Percentiles rank a stretch among this genome's conserved stretches.
phyloP scores from a whole-genome alignment of 2,329 filamentous ascomycete species.

The Exophiala dermatitidis region DNA sequence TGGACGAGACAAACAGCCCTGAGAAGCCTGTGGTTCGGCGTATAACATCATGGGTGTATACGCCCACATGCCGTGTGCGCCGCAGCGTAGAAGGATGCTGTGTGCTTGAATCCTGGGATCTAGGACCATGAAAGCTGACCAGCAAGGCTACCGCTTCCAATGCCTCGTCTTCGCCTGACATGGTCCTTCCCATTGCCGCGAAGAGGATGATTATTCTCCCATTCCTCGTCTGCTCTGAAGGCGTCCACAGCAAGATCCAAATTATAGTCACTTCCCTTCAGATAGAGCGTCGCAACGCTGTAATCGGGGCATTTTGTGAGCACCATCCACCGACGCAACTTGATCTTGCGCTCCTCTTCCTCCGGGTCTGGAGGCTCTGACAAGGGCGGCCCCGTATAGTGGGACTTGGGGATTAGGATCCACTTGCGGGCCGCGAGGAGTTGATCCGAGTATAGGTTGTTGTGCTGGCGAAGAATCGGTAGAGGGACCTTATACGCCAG shows the following conservation, averaged over 20 bases:
- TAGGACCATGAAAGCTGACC: conserved; percentile 17
- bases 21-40: too few relatives aligned
- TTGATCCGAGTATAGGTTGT: conserved; percentile 65
- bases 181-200: conserved; percentile 35
- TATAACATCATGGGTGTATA: too few relatives aligned
- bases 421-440: conserved; percentile 62
- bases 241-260: conserved; percentile 56
- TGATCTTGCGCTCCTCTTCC: conserved; percentile 64
- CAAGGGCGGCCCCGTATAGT: conserved; percentile 51
- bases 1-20: too few relatives aligned
- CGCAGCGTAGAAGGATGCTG: too few relatives aligned
- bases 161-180: neutral
- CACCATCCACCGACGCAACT: conserved; percentile 71
- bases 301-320: conserved; percentile 57
- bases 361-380: conserved; percentile 39
- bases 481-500: conserved; percentile 64
- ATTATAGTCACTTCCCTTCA: conserved; percentile 59
- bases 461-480: conserved; percentile 55
- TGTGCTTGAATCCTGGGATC: too few relatives aligned
- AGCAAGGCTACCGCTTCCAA: conserved; percentile 16
- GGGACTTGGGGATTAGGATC: conserved; percentile 62
- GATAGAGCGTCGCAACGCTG: conserved; percentile 66
- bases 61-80: too few relatives aligned
- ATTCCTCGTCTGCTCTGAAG: conserved; percentile 65
- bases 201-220: conserved; percentile 64